These are phyloP conservation scores for Isatis tinctoria DNA, from an alignment of 345 rosid genomes.

Conservation along the genomic window DNA sequence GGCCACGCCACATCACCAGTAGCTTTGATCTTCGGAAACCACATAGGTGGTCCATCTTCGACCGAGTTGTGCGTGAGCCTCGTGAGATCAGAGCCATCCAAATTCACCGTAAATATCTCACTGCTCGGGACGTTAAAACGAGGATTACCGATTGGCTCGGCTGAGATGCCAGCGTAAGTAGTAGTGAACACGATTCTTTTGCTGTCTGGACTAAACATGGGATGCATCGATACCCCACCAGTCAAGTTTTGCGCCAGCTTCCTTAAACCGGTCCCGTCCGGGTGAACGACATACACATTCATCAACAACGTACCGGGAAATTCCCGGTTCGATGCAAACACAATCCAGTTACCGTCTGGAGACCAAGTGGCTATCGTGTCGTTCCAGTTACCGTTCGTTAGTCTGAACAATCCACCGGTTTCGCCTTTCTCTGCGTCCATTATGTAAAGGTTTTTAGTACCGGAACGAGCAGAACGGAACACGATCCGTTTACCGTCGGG, in stretches of 20 bases:
- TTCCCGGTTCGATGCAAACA: conserved; percentile 68
- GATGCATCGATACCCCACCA: conserved; percentile 63
- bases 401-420: conserved; percentile 44
- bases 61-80: conserved; percentile 74
- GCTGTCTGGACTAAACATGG: conserved; percentile 73
- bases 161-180: conserved; percentile 65
- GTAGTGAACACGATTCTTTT: conserved; percentile 60
- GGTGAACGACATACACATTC: conserved; percentile 65
- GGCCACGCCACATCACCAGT: conserved; percentile 56
- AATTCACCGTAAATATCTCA: conserved; percentile 62
- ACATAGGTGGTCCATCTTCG: conserved; percentile 80
- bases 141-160: conserved; percentile 78
- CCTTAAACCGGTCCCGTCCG: conserved; percentile 70
- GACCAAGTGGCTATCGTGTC: conserved; percentile 96
- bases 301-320: conserved; percentile 62
- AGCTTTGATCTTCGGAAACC: conserved; percentile 49
- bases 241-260: conserved; percentile 55
- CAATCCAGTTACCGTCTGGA: conserved; percentile 70
- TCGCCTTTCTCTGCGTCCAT: conserved; percentile 74
- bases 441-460: conserved; percentile 70
- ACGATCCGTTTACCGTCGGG: conserved; percentile 80
- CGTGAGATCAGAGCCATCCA: conserved; percentile 74
- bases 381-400: conserved; percentile 75
- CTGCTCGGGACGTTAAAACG: conserved; percentile 77
- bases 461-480: conserved; percentile 71